phyloP scores from a whole-genome alignment of 2,329 filamentous ascomycete species.

The Pestalotiopsis sp. region DNA sequence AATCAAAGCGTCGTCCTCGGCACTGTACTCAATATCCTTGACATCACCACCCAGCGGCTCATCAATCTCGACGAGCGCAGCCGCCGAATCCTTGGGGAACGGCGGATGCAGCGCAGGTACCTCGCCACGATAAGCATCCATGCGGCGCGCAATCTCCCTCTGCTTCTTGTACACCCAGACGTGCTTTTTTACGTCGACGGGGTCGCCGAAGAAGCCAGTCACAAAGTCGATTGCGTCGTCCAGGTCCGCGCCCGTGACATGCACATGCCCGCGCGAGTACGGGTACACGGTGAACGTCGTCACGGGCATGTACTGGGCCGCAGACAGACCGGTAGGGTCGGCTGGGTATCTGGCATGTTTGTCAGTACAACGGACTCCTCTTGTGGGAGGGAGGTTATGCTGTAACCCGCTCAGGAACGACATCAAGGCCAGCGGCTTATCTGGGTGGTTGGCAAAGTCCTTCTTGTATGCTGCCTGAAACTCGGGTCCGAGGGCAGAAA shows the following conservation, averaged over 20 bases:
- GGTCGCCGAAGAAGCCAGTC: slow-evolving; percentile 55
- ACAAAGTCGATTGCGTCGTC: slow-evolving; percentile 53
- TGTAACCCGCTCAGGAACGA: slow-evolving; percentile 3
- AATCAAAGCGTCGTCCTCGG: slow-evolving; percentile 45
- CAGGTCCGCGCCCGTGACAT: slow-evolving; percentile 48
- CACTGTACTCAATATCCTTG: slow-evolving; percentile 44
- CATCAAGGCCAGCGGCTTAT: slow-evolving; percentile 23
- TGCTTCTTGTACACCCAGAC: slow-evolving; percentile 65
- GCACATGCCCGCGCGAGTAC: slow-evolving; percentile 58
- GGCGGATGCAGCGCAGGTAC: slow-evolving; percentile 42
- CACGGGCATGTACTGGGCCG: slow-evolving; percentile 49
- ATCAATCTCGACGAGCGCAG: slow-evolving; percentile 33
- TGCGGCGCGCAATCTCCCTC: slow-evolving; percentile 59
- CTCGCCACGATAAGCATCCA: slow-evolving; percentile 50
- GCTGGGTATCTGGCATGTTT: neutral
- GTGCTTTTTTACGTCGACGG: slow-evolving; percentile 56
- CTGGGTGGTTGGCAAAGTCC: slow-evolving; percentile 22
- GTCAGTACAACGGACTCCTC: neutral
- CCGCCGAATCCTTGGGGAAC: slow-evolving; percentile 41
- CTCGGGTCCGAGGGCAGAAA: slow-evolving; percentile 22
- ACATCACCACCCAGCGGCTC: slow-evolving; percentile 27
- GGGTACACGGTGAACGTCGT: slow-evolving; percentile 58
- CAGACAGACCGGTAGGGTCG: neutral
- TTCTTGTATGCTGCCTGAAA: slow-evolving; percentile 24
- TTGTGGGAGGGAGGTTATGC: neutral